Evolutionary conservation across 2,329 filamentous ascomycete genomes (phyloP), one percentile per base, ranked within the genome.

Genomic region (Bertia moriformis): DNA sequence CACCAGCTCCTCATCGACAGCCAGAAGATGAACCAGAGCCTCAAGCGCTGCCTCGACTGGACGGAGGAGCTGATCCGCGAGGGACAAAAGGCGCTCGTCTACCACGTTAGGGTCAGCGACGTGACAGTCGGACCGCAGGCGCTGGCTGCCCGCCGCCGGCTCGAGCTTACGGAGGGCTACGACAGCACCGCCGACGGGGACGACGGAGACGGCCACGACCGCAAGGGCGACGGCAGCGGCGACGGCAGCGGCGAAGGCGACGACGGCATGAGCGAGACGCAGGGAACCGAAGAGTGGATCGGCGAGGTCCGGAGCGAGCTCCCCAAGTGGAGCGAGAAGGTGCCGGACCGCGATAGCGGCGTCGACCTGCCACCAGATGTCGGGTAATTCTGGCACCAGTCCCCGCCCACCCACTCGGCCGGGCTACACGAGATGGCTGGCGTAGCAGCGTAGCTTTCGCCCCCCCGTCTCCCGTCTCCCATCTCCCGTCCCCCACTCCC

Each of bases 11-110:
- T 98, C 5, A 66, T 87, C 29, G 88, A 94, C 54, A 91, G 83
- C 47, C 87, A 95, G 52, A 93, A 87, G 62, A 87, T 96, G 67
- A 96, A 95, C 53, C 84, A 93, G 55, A 93, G 84, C 55, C 71
- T 98, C 36, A 93, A 86, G 56, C 73, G 85, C 37, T 98, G 91
- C 56, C 68, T 95, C 22, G 78, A 78, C 46, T 89, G 85, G 73
- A 93, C 88, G 0, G 89, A 98, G 53, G 79, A 83, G 45, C 69
- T 98, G 35, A 94, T 98, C 55, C 79, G 74, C 38, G 87, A 95
- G 48, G 91, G 83, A 4, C 83, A 78, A 51, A 89, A 85, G 53
- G 91, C 91, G 0, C 69, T 98, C 2, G 80, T 82, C 37, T 94
- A 94, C 53, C 69, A 73, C 42, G 84, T 95, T 18, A 71, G 72